Evolutionary conservation across 495 filamentous ascomycete species (phyloP), one percentile per base, ranked within the genome.

Genomic region (Hypomontagnella submonticulosa): DNA sequence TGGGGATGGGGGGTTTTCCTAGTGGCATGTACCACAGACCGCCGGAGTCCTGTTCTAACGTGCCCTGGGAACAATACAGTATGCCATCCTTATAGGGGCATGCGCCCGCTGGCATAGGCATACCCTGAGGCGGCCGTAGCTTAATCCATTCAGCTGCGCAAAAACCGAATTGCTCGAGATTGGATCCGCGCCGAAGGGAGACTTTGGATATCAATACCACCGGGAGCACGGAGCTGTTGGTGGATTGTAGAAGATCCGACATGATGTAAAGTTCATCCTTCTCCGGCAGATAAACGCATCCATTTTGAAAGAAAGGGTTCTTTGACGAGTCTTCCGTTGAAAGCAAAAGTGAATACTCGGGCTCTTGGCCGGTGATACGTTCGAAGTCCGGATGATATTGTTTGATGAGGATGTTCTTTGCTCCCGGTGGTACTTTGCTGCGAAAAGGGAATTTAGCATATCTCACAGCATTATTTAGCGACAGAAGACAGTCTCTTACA

Each of bases 241-340:
- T 62, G 37, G 72, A 66, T 71, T 77, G 76, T 41, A 81, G 61
- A 19, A 79, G 76, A 73, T 85, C 85, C 36, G 84, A 87, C 30
- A 84, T 88, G 55, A 86, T 76, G 75, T 87, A 89, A 32, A 90
- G 76, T 67, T 80, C 77, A 40, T 80, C 68, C 33, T 53, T 44
- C 4, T 64, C 27, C 11, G 57, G 56, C 18, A 71, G 10, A 54
- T 73, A 91, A 49, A 85, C 80, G 47, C 88, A 87, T 1, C 83
- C 85, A 74, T 86, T 83, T 73, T 87, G 83, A 72, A 90, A 90
- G 67, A 82, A 76, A 9, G 78, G 74, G 41, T 77, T 80, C n/a
- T 65, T 71, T 20, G 71, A 72, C 15, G 69, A 66, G 23, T 74
- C 69, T 0, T 62, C 47, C 1, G 77, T 73, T 8, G 78, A 77